Percentiles rank a stretch among this genome's conserved stretches.
phyloP scores from a whole-genome alignment of 176 grass and related monocot species.

The Aegilops longissima region DNA sequence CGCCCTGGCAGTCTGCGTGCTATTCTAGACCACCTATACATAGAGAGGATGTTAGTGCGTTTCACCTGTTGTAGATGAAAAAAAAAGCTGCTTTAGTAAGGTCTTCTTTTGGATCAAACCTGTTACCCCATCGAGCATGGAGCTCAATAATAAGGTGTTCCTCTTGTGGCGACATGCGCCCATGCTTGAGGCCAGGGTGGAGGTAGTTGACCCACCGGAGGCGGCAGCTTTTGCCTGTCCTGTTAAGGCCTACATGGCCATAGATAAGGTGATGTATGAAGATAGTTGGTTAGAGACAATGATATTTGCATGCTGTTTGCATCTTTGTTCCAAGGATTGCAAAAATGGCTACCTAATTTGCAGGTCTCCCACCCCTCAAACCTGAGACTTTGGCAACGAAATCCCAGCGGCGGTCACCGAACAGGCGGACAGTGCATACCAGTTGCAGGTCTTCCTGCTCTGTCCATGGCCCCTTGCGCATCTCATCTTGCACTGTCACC shows the following conservation, averaged over 20 bases:
- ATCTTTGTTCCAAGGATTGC: slow-evolving; percentile 42
- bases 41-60: neutral
- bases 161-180: slow-evolving; percentile 76
- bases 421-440: slow-evolving; percentile 85
- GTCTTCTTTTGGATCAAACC: slow-evolving; percentile 33
- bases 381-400: slow-evolving; percentile 98
- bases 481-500: slow-evolving; percentile 80
- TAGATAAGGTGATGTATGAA: slow-evolving; percentile 21
- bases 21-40: slow-evolving; percentile 79
- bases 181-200: slow-evolving; percentile 82
- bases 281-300: slow-evolving; percentile 33
- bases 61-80: neutral
- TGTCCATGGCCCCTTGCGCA: slow-evolving; percentile 78
- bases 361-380: slow-evolving; percentile 92
- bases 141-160: slow-evolving; percentile 71
- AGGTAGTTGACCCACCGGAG: slow-evolving; percentile 93
- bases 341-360: slow-evolving; percentile 61
- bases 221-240: slow-evolving; percentile 87
- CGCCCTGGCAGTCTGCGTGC: slow-evolving; percentile 71
- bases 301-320: slow-evolving; percentile 21
- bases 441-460: slow-evolving; percentile 90
- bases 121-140: slow-evolving; percentile 86
- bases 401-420: slow-evolving; percentile 95
- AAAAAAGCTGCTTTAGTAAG: neutral
- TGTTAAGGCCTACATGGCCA: slow-evolving; percentile 61